phyloP scores from a whole-genome alignment of 257 asterid species.

The Rauvolfia tetraphylla region DNA sequence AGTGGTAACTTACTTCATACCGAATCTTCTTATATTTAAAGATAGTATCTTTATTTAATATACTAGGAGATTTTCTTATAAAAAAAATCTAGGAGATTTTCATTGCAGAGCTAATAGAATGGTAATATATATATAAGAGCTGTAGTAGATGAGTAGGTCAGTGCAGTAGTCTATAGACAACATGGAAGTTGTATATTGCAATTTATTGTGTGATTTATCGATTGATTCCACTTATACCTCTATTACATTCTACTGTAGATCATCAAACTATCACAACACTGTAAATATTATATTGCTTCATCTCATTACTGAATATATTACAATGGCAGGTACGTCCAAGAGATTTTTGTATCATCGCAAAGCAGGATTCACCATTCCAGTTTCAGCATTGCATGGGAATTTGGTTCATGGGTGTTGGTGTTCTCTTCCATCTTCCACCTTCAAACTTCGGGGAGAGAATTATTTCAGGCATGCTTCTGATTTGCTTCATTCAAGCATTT shows the following conservation, averaged over 20 bases:
- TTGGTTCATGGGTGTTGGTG: conserved; percentile 55
- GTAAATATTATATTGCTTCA: not conserved
- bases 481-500: not conserved
- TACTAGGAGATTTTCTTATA: not conserved
- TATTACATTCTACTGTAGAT: not conserved
- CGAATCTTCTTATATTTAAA: not conserved
- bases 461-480: conserved; percentile 57
- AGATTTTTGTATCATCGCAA: conserved; percentile 43
- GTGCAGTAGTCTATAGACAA: not conserved
- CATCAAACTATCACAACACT: no score
- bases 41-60: not conserved
- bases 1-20: conserved; percentile 18
- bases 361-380: conserved; percentile 54
- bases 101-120: no score
- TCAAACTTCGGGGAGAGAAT: conserved; percentile 69
- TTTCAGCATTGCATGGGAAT: conserved; percentile 37
- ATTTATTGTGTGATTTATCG: not conserved
- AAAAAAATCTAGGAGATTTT: not conserved
- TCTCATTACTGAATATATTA: not conserved
- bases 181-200: not conserved
- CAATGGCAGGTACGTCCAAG: conserved; percentile 39
- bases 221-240: not conserved
- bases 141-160: not conserved
- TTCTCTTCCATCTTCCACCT: conserved; percentile 57
- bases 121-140: not conserved